These are phyloP conservation scores for Bondarzewia mesenterica DNA, from an alignment of 1,284 basidiomycete species.

Conservation along the genomic window DNA sequence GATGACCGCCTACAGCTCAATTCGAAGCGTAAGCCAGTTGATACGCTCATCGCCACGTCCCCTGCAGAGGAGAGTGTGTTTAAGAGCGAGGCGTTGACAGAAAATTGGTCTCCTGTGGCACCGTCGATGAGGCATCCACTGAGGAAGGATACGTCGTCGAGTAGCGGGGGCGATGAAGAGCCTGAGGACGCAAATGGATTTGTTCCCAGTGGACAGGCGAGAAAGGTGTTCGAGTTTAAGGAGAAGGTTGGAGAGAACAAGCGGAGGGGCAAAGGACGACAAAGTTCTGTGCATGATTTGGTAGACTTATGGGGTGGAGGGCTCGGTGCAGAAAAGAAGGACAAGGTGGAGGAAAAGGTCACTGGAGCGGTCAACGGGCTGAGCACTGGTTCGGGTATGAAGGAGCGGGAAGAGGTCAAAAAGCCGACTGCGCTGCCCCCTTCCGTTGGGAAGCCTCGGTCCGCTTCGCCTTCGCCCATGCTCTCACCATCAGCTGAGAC, in stretches of 20 bases:
- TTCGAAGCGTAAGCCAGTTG: constrained; percentile 1
- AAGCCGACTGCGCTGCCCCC: constrained; percentile 3
- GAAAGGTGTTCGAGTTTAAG: constrained; percentile 9
- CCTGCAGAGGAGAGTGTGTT: not conserved
- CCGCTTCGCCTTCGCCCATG: constrained; percentile 24
- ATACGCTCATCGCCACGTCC: constrained; percentile 8
- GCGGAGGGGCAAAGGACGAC: constrained; percentile 38
- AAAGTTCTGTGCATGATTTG: constrained; percentile 73
- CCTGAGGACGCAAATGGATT: constrained; percentile 47
- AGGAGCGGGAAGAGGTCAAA: constrained; percentile 10
- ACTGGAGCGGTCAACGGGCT: not conserved
- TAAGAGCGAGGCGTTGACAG: constrained; percentile 5
- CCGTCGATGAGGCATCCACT: constrained; percentile 6
- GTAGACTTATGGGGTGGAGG: constrained; percentile 69
- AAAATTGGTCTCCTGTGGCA: constrained; percentile 11
- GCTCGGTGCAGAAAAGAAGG: constrained; percentile 19
- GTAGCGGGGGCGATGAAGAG: constrained; percentile 35
- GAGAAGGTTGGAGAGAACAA: constrained; percentile 14
- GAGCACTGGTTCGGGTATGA: not conserved
- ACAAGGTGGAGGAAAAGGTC: constrained; percentile 5
- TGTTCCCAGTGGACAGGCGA: constrained; percentile 10
- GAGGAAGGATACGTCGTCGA: constrained; percentile 33
- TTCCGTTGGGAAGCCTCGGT: not conserved
- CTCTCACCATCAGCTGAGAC: constrained; percentile 14
- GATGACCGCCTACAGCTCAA: not conserved